Evolutionary conservation across 2,329 filamentous ascomycete species (phyloP).

Genomic region (Verticillium klebahnii): DNA sequence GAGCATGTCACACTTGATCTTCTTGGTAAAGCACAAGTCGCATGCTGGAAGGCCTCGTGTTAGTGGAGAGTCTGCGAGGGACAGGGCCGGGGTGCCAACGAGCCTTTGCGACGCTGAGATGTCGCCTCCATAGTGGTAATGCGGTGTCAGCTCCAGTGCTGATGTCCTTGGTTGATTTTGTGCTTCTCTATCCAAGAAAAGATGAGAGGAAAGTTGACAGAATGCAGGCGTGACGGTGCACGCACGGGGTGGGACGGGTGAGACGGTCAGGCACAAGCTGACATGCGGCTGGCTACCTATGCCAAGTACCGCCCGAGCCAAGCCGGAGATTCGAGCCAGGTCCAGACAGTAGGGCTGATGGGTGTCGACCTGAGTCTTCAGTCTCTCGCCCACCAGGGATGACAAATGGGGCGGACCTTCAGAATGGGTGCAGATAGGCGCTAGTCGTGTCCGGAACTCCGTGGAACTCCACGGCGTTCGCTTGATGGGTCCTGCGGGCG

Average conservation of each 20-base stretch:
- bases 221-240: background rate
- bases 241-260: background rate
- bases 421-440: background rate
- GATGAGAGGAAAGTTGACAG: background rate
- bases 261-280: background rate
- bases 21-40: slow-evolving; percentile 40
- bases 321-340: background rate
- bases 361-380: background rate
- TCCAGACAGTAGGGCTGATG: background rate
- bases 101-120: slow-evolving; percentile 18
- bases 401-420: background rate
- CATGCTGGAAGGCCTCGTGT: slow-evolving; percentile 23
- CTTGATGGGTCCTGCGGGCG: background rate
- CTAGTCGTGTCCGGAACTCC: background rate
- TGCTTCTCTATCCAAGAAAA: background rate
- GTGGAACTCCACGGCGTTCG: background rate
- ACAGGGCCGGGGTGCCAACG: slow-evolving; percentile 11
- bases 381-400: background rate
- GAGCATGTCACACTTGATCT: slow-evolving; percentile 41
- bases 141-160: background rate
- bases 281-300: background rate
- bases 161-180: background rate
- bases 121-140: slow-evolving; percentile 19
- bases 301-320: background rate
- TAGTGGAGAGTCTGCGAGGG: slow-evolving; percentile 2